Base-by-base conservation (phyloP, 2,329 filamentous ascomycete species). In the Apiospora saccharicola region DNA sequence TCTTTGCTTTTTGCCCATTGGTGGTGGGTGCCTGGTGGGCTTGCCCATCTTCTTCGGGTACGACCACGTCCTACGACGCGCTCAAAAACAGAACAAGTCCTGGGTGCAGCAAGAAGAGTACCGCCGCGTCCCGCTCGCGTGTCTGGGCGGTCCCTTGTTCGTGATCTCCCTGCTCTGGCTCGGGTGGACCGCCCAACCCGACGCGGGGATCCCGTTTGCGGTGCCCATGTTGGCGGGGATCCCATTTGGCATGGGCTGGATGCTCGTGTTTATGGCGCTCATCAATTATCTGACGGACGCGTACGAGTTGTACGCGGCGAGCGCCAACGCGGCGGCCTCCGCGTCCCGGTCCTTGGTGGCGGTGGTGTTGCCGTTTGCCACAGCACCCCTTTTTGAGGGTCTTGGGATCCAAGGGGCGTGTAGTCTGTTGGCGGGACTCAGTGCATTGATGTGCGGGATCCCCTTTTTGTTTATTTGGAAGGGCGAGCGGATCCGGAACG, bases 71-170 rank as follows among this genome's bases (percentile, higher is more conserved):
- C 86, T 94, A 43, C 82, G 83, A 3, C 84, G 84, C 67, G 89
- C 90, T 4, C 85, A 87, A 75, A 80, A 80, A 14, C 79, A 80
- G 13, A 81, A 86, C 51, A 87, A 86, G 3, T 74, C 83, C 1
- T 95, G 92, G 91, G 84, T 89, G 0, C 82, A 83, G 37, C 85
- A 86, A 67, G 91, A 93, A 75, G 88, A 95, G 78, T 91, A 90
- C 78, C 88, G 91, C 7, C 89, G 93, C 1, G 85, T 96, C 0
- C 93, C 93, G 0, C 84, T 95, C 2, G 93, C 92, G 5, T 92
- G 90, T 78, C 76, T 94, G 24, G 93, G 92, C 0, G 92, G 93
- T 0, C 92, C 92, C 0, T 83, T 93, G 57, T 90, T 88, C 76
- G 86, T 85, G 26, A 71, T 87, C 44, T 86, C 87, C 10, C 81